These are phyloP conservation scores for Rhynchospora tenuis DNA, from an alignment of 176 grass and related monocot species.

Conservation along the genomic window DNA sequence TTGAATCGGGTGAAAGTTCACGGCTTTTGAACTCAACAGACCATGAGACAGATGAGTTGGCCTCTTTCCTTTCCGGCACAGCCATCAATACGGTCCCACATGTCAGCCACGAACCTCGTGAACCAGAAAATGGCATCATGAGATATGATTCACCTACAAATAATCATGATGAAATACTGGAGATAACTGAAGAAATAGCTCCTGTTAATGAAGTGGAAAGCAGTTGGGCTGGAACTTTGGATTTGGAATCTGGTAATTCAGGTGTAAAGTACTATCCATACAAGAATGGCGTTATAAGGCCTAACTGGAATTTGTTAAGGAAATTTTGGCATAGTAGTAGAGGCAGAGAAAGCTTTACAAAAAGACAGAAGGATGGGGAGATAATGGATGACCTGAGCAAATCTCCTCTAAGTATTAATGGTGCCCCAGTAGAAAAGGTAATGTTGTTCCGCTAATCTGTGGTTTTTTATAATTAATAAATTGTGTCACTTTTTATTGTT, in stretches of 20 bases:
- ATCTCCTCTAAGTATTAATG: constrained; percentile 24
- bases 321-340: constrained; percentile 58
- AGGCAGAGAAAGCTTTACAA: constrained; percentile 55
- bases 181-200: constrained; percentile 40
- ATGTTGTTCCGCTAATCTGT: not conserved
- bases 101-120: constrained; percentile 20
- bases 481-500: constrained; percentile 5
- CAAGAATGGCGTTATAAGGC: constrained; percentile 36
- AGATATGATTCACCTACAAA: constrained; percentile 32
- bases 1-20: constrained; percentile 37
- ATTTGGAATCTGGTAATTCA: constrained; percentile 43
- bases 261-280: constrained; percentile 24
- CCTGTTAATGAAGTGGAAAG: constrained; percentile 30
- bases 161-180: constrained; percentile 52
- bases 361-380: constrained; percentile 85
- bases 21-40: constrained; percentile 49
- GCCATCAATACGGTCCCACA: constrained; percentile 4
- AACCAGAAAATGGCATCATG: constrained; percentile 24
- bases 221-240: constrained; percentile 2
- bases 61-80: constrained; percentile 61
- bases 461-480: constrained; percentile 16
- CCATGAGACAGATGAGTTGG: constrained; percentile 55
- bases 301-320: constrained; percentile 44
- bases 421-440: constrained; percentile 44
- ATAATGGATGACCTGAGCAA: constrained; percentile 29